Evolutionary conservation across 805 yeast genomes (phyloP).

Genomic region (Lachancea sp.): DNA sequence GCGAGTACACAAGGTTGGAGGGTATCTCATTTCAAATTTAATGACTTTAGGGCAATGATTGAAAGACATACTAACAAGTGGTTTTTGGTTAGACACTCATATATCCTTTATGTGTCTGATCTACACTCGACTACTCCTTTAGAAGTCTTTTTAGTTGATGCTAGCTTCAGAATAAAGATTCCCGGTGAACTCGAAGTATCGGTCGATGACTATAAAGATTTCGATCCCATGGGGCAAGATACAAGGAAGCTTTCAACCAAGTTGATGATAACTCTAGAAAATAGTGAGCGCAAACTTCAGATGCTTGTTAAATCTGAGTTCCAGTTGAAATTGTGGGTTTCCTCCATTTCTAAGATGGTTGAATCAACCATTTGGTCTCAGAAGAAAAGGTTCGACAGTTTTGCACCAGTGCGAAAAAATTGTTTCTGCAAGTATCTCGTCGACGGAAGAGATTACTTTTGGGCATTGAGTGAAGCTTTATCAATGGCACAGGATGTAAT

Average conservation of each 20-base stretch:
- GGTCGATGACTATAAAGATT: slow-evolving; percentile 5
- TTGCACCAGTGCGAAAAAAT: slow-evolving; percentile 83
- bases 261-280: slow-evolving; percentile 53
- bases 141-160: slow-evolving; percentile 88
- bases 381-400: slow-evolving; percentile 72
- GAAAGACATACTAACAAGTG: slow-evolving; percentile 87
- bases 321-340: slow-evolving; percentile 67
- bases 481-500: slow-evolving; percentile 91
- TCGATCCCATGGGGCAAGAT: slow-evolving; percentile 22
- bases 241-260: slow-evolving; percentile 46
- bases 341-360: slow-evolving; percentile 64
- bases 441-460: slow-evolving; percentile 91
- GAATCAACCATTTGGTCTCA: slow-evolving; percentile 65
- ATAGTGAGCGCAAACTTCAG: slow-evolving; percentile 71
- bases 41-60: slow-evolving; percentile 80
- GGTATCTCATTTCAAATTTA: slow-evolving; percentile 77
- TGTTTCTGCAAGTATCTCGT: slow-evolving; percentile 96
- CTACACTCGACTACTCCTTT: slow-evolving; percentile 80
- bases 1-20: slow-evolving; percentile 94
- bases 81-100: slow-evolving; percentile 82
- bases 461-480: slow-evolving; percentile 91
- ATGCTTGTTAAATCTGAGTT: slow-evolving; percentile 61
- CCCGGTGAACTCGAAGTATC: slow-evolving; percentile 30
- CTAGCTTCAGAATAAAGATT: slow-evolving; percentile 52
- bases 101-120: slow-evolving; percentile 78